Evolutionary conservation across 2,329 filamentous ascomycete species (phyloP).

Genomic region (Trichoderma sp.): DNA sequence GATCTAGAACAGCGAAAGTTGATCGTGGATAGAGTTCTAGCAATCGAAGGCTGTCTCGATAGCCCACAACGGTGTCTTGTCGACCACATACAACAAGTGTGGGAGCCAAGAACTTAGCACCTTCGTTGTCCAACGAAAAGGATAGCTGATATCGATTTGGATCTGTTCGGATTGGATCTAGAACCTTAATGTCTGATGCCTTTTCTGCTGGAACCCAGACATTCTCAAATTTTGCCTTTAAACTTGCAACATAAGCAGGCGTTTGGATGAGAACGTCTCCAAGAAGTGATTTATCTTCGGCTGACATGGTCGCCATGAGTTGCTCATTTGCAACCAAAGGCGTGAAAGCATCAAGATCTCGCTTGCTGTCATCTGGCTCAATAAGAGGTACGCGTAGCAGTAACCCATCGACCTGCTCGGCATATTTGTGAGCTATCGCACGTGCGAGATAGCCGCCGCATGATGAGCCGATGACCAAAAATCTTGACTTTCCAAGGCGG

Average conservation of each 20-base stretch:
- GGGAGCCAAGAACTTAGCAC: constrained; percentile 12
- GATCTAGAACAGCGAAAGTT: constrained; percentile 19
- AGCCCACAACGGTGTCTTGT: constrained; percentile 19
- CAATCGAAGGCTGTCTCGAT: constrained; percentile 19
- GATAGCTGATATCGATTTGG: constrained; percentile 18
- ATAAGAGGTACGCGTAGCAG: constrained; percentile 21
- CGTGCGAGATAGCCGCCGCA: constrained; percentile 21
- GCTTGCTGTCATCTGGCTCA: constrained; percentile 15
- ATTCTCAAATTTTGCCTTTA: constrained; percentile 11
- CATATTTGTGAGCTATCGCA: constrained; percentile 16
- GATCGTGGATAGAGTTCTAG: constrained; percentile 20
- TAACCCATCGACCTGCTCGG: constrained; percentile 17
- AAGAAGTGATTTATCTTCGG: constrained; percentile 10
- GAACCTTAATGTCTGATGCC: background rate
- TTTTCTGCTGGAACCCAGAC: constrained; percentile 7
- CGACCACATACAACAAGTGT: constrained; percentile 19
- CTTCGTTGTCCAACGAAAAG: background rate
- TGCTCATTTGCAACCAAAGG: constrained; percentile 13
- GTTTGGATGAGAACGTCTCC: constrained; percentile 19
- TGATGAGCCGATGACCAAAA: constrained; percentile 19
- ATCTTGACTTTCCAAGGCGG: constrained; percentile 2
- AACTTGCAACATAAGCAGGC: constrained; percentile 1
- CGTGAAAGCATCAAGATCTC: constrained; percentile 9
- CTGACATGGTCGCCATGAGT: constrained; percentile 10
- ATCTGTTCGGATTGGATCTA: constrained; percentile 15